Conservation (phyloP, 2,329 filamentous ascomycete genomes). For the Elsinoe necatrix region DNA sequence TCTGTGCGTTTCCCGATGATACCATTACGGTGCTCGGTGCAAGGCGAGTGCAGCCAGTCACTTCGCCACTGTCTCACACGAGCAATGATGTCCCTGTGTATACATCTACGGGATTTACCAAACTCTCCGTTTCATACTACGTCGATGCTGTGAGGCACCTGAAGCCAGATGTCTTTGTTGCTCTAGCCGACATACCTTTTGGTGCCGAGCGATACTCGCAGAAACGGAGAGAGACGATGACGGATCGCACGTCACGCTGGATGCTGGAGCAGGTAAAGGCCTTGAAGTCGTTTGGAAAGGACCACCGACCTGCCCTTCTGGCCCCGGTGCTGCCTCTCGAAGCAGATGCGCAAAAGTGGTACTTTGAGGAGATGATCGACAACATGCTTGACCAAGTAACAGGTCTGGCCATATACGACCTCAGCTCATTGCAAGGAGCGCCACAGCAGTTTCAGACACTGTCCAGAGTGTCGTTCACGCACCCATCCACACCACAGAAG, state of each 20-base stretch:
- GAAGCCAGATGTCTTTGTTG: conserved; percentile 70
- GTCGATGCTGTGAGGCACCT: conserved; percentile 54
- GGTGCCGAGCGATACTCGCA: conserved; percentile 35
- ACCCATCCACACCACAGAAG: conserved; percentile 63
- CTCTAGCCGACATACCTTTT: conserved; percentile 63
- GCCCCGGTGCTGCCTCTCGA: conserved; percentile 65
- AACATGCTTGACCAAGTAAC: conserved; percentile 51
- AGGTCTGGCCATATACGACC: conserved; percentile 71
- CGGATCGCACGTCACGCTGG: conserved; percentile 78
- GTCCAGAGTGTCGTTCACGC: conserved; percentile 66
- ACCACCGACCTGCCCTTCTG: conserved; percentile 45
- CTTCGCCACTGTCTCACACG: conserved; percentile 50
- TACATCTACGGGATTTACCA: conserved; percentile 78
- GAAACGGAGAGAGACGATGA: conserved; percentile 75
- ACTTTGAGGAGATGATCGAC: conserved; percentile 65
- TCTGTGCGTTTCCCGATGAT: conserved; percentile 62
- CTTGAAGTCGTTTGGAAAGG: conserved; percentile 12
- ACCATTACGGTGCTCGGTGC: conserved; percentile 65
- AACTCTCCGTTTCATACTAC: conserved; percentile 62
- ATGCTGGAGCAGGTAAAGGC: conserved; percentile 55
- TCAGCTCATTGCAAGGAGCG: conserved; percentile 59
- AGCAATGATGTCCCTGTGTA: conserved; percentile 65
- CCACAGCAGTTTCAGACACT: conserved; percentile 52
- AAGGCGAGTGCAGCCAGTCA: conserved; percentile 67
- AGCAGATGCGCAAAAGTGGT: conserved; percentile 67